Conservation (phyloP, 2,329 filamentous ascomycete genomes). For the Lasiodiplodia theobromae region DNA sequence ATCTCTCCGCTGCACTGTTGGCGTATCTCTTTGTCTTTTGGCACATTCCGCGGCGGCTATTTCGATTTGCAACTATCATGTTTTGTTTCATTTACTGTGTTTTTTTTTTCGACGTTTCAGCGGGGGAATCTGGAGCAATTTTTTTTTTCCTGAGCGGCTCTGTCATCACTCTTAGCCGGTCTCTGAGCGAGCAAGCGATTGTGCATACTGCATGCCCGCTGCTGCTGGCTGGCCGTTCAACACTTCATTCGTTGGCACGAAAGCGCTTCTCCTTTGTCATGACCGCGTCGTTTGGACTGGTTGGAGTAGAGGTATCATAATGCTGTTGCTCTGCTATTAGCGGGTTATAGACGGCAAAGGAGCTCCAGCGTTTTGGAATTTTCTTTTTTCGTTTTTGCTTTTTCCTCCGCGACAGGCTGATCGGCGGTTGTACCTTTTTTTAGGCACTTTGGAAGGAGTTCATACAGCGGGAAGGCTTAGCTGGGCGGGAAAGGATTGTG, state of each 20-base stretch:
- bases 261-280: slow-evolving; percentile 20
- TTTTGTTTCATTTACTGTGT: not conserved
- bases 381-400: not conserved
- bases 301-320: slow-evolving; percentile 12
- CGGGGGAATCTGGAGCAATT: slow-evolving; percentile 2
- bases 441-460: slow-evolving; percentile 15
- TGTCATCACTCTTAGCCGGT: slow-evolving; percentile 23
- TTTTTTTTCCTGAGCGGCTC: slow-evolving; percentile 3
- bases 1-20: not conserved
- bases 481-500: slow-evolving; percentile 12
- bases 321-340: slow-evolving; percentile 18
- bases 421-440: not conserved
- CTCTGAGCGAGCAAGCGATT: slow-evolving; percentile 33
- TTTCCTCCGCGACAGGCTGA: not conserved
- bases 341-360: slow-evolving; percentile 25
- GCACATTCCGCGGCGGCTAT: not conserved
- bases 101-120: slow-evolving; percentile 5
- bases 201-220: slow-evolving; percentile 24
- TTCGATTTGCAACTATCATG: not conserved
- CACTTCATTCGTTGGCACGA: slow-evolving; percentile 11
- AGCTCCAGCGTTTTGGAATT: slow-evolving; percentile 2
- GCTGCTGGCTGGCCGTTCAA: slow-evolving; percentile 25
- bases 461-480: not conserved
- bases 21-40: not conserved
- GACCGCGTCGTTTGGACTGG: not conserved